These are phyloP conservation scores for Coniochaeta ligniaria DNA, from an alignment of 2,329 filamentous ascomycete species.

Conservation along the genomic window DNA sequence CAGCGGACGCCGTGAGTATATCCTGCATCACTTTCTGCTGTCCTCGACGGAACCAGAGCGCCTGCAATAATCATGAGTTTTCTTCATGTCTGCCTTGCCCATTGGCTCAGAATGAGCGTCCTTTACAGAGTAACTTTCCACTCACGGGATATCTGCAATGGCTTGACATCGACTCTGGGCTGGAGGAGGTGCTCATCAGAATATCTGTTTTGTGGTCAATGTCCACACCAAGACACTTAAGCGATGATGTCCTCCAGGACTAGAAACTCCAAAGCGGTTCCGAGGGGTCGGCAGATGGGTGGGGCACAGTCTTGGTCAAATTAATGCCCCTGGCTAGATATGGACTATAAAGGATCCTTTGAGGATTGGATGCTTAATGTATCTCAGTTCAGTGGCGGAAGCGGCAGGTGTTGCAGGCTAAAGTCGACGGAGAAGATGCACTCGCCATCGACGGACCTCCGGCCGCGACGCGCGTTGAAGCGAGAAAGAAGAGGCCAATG, in stretches of 20 bases:
- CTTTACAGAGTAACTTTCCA: too few species aligned
- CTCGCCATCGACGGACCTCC: background rate
- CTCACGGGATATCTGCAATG: too few species aligned
- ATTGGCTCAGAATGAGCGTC: too few species aligned
- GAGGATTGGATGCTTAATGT: background rate
- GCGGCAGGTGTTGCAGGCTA: conserved; percentile 2
- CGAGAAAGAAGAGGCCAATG: background rate
- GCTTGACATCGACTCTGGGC: background rate
- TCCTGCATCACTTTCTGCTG: background rate
- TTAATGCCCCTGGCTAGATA: background rate
- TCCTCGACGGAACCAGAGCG: background rate
- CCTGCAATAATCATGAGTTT: background rate
- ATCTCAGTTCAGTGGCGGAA: background rate
- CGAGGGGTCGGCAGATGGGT: background rate
- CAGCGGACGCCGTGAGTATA: background rate
- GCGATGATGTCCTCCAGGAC: background rate
- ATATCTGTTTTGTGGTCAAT: background rate
- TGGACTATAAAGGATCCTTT: background rate
- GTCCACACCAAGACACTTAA: background rate
- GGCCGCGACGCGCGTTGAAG: background rate
- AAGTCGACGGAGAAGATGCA: background rate
- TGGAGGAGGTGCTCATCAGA: background rate
- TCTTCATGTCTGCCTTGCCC: too few species aligned
- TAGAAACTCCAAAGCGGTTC: background rate
- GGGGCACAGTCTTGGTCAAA: background rate